Base-by-base conservation (phyloP, 306 rosid genomes). In the Cotoneaster glaucophyllus region DNA sequence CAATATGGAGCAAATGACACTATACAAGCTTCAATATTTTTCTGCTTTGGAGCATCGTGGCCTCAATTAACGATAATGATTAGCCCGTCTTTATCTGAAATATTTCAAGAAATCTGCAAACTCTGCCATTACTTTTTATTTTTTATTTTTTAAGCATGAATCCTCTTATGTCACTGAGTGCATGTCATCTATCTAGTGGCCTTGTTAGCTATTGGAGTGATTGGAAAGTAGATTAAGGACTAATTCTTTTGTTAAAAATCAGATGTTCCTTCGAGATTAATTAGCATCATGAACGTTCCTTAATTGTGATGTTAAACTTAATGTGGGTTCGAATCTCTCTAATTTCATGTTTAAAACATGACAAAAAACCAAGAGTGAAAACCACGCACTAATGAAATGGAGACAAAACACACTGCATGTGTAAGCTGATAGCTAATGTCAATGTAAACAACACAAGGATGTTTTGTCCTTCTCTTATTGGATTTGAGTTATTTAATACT, bases 1-100 rank as follows among this genome's bases (percentile, higher is more conserved):
- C 84, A 70, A 74, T 74, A 77, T 77, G 85, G 4, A 44, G 69
- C 80, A 82, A 80, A 82, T 86, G 83, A 77, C 84, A 79, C 65
- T 82, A 64, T 64, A 41, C 74, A 76, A 26, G 70, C 76, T 78
- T 78, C 77, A 73, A 73, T 73, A 74, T 84, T 79, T 76, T 56
- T 41, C 70, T 78, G 53, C 66, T 63, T 57, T 58, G 78, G 78
- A 76, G 70, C 59, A 75, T 82, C 82, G 79, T 88, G 90, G 81
- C 85, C 83, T 71, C 79, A 56, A 52, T 83, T 56, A 17, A 50
- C 59, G 80, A 63, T 72, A 26, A 82, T 74, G 77, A 74, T 84
- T 82, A 73, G 72, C 73, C 48, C 21, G n/a, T 25, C 52, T 37
- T 13, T 69, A 11, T 32, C 24, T 64, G 67, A 54, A 39, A 43